Conservation (phyloP, 441 rosid genomes). For the Populus hybrid region DNA sequence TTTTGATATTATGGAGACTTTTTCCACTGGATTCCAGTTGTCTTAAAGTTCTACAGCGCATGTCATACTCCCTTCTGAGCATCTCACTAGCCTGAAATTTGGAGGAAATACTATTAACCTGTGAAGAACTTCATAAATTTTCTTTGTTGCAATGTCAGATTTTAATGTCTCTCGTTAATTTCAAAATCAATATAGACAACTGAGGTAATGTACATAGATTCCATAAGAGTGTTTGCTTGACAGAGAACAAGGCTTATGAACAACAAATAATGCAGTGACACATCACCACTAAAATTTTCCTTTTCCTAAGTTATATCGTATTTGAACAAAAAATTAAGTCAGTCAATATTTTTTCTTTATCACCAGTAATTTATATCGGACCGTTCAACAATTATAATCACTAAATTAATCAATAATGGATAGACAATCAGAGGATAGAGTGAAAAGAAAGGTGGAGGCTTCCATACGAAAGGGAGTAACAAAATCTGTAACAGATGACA, state of each 20-base stretch:
- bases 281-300: neutral
- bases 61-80: constrained; percentile 72
- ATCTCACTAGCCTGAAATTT: constrained; percentile 71
- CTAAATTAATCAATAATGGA: neutral
- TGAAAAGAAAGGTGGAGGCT: neutral
- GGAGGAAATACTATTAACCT: neutral
- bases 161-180: neutral
- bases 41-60: constrained; percentile 57
- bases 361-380: neutral
- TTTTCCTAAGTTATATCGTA: neutral
- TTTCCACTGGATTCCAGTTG: constrained; percentile 70
- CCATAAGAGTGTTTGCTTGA: neutral
- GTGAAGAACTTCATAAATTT: neutral
- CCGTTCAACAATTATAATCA: neutral
- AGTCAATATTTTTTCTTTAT: neutral
- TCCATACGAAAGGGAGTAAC: neutral
- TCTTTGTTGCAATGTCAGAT: neutral
- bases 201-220: neutral
- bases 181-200: neutral
- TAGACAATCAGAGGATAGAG: neutral
- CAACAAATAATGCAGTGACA: neutral
- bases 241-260: neutral
- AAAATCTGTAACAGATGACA: neutral
- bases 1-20: constrained; percentile 32
- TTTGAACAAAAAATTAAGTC: neutral